Conservation (phyloP, 2,329 filamentous ascomycete species). For the Didymellaceae sp. region DNA sequence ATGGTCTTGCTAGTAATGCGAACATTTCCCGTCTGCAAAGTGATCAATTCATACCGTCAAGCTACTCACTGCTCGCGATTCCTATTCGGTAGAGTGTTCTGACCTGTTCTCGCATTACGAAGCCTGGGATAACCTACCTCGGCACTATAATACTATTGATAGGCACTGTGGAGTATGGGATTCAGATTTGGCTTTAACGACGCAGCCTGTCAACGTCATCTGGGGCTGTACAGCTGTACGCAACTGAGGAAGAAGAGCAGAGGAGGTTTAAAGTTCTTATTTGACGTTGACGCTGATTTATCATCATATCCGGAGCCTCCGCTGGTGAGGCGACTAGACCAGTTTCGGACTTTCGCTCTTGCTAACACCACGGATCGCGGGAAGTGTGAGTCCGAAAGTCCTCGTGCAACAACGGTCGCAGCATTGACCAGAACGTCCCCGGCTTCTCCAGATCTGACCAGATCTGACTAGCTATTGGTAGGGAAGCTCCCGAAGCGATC, state of each 20-base stretch:
- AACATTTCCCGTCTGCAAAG: too few species aligned
- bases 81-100: too few species aligned
- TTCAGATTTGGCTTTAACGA: too few species aligned
- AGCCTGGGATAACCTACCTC: too few species aligned
- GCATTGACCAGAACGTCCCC: neutral
- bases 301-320: slow-evolving; percentile 15
- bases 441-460: slow-evolving; percentile 3
- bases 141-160: too few species aligned
- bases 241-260: neutral
- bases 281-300: slow-evolving; percentile 6
- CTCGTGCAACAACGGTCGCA: neutral
- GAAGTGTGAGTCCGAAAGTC: slow-evolving; percentile 2
- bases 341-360: neutral
- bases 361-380: slow-evolving; percentile 9
- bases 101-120: too few species aligned
- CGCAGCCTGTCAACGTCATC: neutral
- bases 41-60: too few species aligned
- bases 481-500: neutral
- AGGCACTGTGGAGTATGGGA: neutral
- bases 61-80: too few species aligned
- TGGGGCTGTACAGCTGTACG: neutral
- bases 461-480: slow-evolving; percentile 6
- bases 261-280: neutral
- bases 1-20: too few species aligned
- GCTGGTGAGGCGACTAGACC: neutral